Conservation (phyloP, 495 filamentous ascomycete genomes). For the Beverwykella pulmonaria region DNA sequence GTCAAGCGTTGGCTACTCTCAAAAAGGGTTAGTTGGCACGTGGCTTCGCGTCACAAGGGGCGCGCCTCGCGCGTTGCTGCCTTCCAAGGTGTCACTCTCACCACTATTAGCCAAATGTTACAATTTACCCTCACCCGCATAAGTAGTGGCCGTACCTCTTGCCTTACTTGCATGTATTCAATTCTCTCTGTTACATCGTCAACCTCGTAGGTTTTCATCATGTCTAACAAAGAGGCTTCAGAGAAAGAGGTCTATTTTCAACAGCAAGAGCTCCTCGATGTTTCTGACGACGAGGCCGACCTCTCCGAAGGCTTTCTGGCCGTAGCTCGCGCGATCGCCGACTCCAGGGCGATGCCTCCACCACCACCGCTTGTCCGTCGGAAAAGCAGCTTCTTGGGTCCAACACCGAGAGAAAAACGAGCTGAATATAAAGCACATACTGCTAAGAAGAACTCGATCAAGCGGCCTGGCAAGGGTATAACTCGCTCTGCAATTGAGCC, state of each 20-base stretch:
- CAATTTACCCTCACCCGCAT: not conserved
- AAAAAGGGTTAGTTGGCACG: not conserved
- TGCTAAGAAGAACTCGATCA: not conserved
- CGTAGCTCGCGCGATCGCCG: slow-evolving; percentile 22
- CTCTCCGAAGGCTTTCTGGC: slow-evolving; percentile 36
- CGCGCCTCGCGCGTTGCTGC: not conserved
- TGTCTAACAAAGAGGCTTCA: slow-evolving; percentile 25
- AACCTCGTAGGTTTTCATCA: slow-evolving; percentile 3
- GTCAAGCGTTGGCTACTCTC: too few species aligned
- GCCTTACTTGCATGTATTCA: not conserved
- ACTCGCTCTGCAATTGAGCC: slow-evolving; percentile 16
- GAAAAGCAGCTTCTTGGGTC: slow-evolving; percentile 28
- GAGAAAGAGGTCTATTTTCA: slow-evolving; percentile 53
- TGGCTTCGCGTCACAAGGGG: not conserved
- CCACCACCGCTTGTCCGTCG: slow-evolving; percentile 18
- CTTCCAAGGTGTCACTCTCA: not conserved
- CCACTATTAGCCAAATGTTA: not conserved
- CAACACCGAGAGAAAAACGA: slow-evolving; percentile 22
- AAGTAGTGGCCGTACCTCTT: not conserved
- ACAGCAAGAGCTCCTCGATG: slow-evolving; percentile 52
- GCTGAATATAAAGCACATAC: slow-evolving; percentile 14
- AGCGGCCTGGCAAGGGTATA: not conserved
- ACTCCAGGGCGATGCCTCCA: slow-evolving; percentile 18
- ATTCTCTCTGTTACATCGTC: not conserved
- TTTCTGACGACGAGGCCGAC: slow-evolving; percentile 44